Evolutionary conservation across 352 stramenopile genomes (phyloP).

Genomic region (Thalassiosira pacifica): DNA sequence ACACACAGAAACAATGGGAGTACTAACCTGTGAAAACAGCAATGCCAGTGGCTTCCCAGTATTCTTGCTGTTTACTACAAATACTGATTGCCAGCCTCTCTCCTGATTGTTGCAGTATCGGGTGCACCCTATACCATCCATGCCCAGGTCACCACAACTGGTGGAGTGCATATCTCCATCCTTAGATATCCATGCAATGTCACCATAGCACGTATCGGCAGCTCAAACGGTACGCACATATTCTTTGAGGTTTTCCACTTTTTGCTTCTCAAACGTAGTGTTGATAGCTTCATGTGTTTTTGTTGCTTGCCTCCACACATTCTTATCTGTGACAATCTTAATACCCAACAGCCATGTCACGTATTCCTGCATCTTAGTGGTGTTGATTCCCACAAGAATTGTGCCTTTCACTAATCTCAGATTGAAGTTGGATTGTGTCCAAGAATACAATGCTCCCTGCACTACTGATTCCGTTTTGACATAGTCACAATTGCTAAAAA

Average conservation of each 20-base stretch:
- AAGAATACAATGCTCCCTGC: background rate
- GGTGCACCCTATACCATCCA: background rate
- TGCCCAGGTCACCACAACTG: background rate
- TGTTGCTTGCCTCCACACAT: background rate
- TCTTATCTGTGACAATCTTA: background rate
- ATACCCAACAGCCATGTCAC: background rate
- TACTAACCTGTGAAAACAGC: background rate
- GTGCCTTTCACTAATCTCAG: background rate
- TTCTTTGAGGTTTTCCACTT: background rate
- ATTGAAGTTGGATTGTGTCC: background rate
- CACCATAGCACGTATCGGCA: background rate
- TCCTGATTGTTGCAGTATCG: slow-evolving; percentile 4
- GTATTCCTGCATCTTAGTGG: background rate
- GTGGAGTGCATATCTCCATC: background rate
- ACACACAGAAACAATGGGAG: no score
- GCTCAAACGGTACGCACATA: background rate
- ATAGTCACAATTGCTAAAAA: slow-evolving; percentile 2
- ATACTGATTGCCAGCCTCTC: background rate
- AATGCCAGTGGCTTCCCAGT: slow-evolving; percentile 9
- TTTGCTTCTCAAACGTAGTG: background rate
- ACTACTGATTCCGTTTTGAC: background rate
- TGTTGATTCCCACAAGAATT: background rate
- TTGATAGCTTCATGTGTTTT: background rate
- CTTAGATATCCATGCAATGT: background rate
- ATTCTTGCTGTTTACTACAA: background rate